These are phyloP conservation scores for Conoideocrella luteorostrata DNA, from an alignment of 2,329 filamentous ascomycete species.

Conservation along the genomic window DNA sequence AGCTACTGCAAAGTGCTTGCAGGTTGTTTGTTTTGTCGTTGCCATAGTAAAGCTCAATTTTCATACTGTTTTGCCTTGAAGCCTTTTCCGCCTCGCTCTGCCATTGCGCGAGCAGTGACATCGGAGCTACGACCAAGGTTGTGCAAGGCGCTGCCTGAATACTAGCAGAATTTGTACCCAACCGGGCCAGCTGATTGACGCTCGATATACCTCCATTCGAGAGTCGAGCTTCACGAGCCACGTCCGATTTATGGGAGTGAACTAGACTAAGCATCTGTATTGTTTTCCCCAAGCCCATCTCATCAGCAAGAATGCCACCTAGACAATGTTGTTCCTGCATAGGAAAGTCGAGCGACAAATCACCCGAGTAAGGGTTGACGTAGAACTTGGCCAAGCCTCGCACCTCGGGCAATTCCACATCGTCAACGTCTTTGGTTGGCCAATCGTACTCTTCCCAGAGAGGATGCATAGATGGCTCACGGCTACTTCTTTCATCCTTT, in stretches of 20 bases:
- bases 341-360: conserved; percentile 86
- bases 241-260: conserved; percentile 69
- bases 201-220: conserved; percentile 27
- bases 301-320: conserved; percentile 87
- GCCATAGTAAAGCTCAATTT: conserved; percentile 86
- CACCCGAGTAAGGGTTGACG: conserved; percentile 94
- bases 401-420: conserved; percentile 62
- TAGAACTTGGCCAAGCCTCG: conserved; percentile 72
- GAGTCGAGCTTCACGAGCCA: conserved; percentile 32
- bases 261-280: conserved; percentile 97
- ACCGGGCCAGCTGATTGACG: conserved; percentile 55
- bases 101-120: conserved; percentile 96
- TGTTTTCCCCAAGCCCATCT: conserved; percentile 97
- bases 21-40: conserved; percentile 75
- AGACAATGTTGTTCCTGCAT: conserved; percentile 90
- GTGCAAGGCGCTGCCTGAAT: conserved; percentile 74
- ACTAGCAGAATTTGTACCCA: conserved; percentile 49
- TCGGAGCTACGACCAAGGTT: conserved; percentile 91
- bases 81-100: conserved; percentile 91
- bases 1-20: conserved; percentile 67
- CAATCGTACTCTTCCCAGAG: conserved; percentile 94
- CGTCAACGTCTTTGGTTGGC: conserved; percentile 83
- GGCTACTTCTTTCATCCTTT: conserved; percentile 64
- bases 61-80: conserved; percentile 76
- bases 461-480: conserved; percentile 85